Conservation (phyloP, 2,329 filamentous ascomycete genomes). For the Elsinoe batatas region DNA sequence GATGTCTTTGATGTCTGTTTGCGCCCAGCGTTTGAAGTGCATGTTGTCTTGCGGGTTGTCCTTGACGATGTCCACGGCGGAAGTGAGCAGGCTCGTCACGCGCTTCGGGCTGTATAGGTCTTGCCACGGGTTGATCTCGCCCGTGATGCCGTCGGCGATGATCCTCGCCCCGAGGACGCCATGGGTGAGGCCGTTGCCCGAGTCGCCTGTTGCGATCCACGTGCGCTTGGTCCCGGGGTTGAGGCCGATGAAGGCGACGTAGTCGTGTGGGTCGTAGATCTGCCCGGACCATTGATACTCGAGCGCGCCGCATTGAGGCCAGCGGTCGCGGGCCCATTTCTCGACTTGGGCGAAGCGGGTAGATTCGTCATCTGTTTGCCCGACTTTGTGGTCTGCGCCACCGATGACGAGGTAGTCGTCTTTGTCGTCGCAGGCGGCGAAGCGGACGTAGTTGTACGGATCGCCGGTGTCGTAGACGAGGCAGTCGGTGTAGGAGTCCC, state of each 20-base stretch:
- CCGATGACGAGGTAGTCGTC: slow-evolving; percentile 49
- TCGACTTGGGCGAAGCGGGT: slow-evolving; percentile 43
- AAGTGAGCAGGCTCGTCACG: slow-evolving; percentile 36
- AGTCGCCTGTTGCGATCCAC: slow-evolving; percentile 48
- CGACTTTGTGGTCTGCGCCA: slow-evolving; percentile 51
- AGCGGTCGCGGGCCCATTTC: slow-evolving; percentile 44
- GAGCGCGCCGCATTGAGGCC: slow-evolving; percentile 39
- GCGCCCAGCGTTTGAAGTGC: slow-evolving; percentile 46
- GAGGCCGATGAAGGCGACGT: slow-evolving; percentile 47
- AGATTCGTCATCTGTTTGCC: slow-evolving; percentile 38
- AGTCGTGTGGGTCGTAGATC: slow-evolving; percentile 46
- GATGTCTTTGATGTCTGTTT: slow-evolving; percentile 47
- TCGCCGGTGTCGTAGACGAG: slow-evolving; percentile 48
- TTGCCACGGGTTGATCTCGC: slow-evolving; percentile 41
- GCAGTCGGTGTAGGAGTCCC: slow-evolving; percentile 43
- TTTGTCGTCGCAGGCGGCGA: slow-evolving; percentile 44
- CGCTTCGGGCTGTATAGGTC: slow-evolving; percentile 44
- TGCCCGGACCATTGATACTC: slow-evolving; percentile 52
- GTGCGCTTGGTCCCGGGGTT: slow-evolving; percentile 44
- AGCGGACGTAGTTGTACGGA: slow-evolving; percentile 46
- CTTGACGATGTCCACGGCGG: slow-evolving; percentile 35
- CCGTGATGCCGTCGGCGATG: slow-evolving; percentile 46
- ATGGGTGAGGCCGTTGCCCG: slow-evolving; percentile 48
- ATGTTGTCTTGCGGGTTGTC: slow-evolving; percentile 47
- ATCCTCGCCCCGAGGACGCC: slow-evolving; percentile 44